Evolutionary conservation across 1,284 basidiomycete species (phyloP), one percentile per base, ranked within the genome.

Genomic region (Sanghuangporus sanghuang): DNA sequence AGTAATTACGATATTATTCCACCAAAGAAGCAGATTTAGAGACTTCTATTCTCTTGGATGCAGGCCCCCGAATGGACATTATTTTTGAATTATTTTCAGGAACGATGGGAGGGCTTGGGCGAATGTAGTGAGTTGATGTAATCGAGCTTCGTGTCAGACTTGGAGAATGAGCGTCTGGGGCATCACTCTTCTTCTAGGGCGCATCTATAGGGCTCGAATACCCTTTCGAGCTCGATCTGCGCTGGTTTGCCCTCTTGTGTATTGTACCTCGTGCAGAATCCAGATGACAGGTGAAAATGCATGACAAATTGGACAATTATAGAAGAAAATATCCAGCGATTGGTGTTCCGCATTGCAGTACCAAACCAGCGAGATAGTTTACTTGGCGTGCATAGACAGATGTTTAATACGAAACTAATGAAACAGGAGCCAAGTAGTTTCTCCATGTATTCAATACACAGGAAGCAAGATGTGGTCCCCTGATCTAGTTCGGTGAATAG

Each of bases 211-310:
- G 27, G 18, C 14, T 11, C 27, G 6, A 12, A 12, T 6, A 2
- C 52, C 52, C 27, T 54, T 54, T 54, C 18, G 53, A 36, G 53
- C 53, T 23, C 32, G 53, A 54, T 54, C 53, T 54, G 53, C 53
- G 32, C 38, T 54, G 12, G 35, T 12, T 16, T 54, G 6, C 16
- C 44, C 44, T 12, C 44, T 46, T 46, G 44, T n/a, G 21, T 46
- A 12, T 11, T 46, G 7, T 1, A 7, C 16, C 11, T 46, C 8
- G 21, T 14, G 16, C 7, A 46, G 7, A 14, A 46, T 42, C 40
- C 40, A 1, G 11, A 6, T 42, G 40, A 11, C 12, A 42, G n/a
- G 12, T 11, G 40, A 42, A 42, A 42, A 9, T 42, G 8, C 3
- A 42, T 6, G 40, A 32, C 27, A 32, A 32, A 18, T 18, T 18